Evolutionary conservation across 2,329 filamentous ascomycete genomes (phyloP), one percentile per base, ranked within the genome.

Genomic region (Penicillium aurantiogriseum): DNA sequence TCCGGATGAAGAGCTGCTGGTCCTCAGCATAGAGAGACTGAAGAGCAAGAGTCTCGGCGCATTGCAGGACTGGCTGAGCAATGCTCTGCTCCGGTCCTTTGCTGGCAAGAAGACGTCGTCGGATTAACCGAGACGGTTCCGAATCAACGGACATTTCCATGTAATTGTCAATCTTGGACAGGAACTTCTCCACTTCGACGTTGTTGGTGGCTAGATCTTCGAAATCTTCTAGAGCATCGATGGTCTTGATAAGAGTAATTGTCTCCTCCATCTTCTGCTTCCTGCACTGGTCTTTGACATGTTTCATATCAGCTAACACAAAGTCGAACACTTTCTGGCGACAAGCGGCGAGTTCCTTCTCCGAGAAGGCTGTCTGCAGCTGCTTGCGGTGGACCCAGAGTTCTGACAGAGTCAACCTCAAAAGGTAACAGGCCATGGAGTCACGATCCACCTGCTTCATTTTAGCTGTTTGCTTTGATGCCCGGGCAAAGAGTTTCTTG

Each of bases 181-280:
- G 44, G 54, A 69, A 70, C 39, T 74, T 74, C 15, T 70, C 70
- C 11, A 72, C 70, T 29, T 76, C 72, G 17, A 65, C 64, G 54
- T 72, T 70, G 36, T 69, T 67, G 21, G 62, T 64, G 6, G 69
- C 66, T 19, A 77, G 58, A 50, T 76, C 74, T 57, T 74, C 72
- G 56, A 77, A 75, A 38, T 75, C 70, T 53, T 76, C 75, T 40
- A 76, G 60, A 13, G 71, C 68, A 65, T 74, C 72, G 25, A 77
- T 66, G 11, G 69, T 70, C 51, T 74, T 74, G 29, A 71, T 71
- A 17, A 77, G 60, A 8, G 69, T 70, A 27, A 74, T 67, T 9
- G 69, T 71, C 27, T 72, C 66, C 51, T 71, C 65, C 33, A 72
- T 40, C 36, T 70, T 63, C 23, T 74, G 65, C 59, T 74, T 74